Evolutionary conservation across 2,329 filamentous ascomycete genomes (phyloP).

Genomic region (Xylariaceae sp.): DNA sequence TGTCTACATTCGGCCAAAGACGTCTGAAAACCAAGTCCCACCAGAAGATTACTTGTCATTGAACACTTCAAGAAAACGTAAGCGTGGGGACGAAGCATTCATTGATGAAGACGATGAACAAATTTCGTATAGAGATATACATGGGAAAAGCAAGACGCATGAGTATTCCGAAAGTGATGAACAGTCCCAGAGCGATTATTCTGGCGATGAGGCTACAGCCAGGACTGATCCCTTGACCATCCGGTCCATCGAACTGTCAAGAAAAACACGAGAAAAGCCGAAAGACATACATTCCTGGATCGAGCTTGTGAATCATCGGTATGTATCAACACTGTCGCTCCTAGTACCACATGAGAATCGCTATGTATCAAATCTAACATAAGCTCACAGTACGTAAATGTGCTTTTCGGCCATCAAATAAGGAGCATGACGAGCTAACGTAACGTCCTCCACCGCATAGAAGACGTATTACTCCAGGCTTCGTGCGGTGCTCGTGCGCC

Average conservation of each 20-base stretch:
- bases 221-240: conserved; percentile 47
- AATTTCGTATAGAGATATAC: conserved; percentile 64
- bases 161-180: conserved; percentile 48
- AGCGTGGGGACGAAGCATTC: conserved; percentile 28
- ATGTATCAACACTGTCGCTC: too few relatives aligned
- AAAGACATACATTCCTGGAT: conserved; percentile 72
- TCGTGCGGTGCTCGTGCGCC: conserved; percentile 43
- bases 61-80: conserved; percentile 41
- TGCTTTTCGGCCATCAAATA: too few relatives aligned
- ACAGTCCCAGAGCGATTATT: conserved; percentile 46
- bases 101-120: conserved; percentile 46
- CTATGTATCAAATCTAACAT: too few relatives aligned
- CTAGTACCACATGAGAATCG: too few relatives aligned
- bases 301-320: conserved; percentile 69
- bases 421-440: too few relatives aligned
- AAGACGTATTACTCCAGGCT: conserved; percentile 63
- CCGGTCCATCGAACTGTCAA: conserved; percentile 60
- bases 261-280: conserved; percentile 63
- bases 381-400: too few relatives aligned
- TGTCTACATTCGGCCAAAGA: conserved; percentile 39
- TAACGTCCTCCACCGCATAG: too few relatives aligned
- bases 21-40: conserved; percentile 21
- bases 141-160: conserved; percentile 56
- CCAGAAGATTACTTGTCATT: conserved; percentile 51
- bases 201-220: conserved; percentile 33